A percentile compares a stretch with the other conserved stretches of the same genome.
phyloP scores from a whole-genome alignment of 2,329 filamentous ascomycete genomes.

The Tolypocladium sp. region DNA sequence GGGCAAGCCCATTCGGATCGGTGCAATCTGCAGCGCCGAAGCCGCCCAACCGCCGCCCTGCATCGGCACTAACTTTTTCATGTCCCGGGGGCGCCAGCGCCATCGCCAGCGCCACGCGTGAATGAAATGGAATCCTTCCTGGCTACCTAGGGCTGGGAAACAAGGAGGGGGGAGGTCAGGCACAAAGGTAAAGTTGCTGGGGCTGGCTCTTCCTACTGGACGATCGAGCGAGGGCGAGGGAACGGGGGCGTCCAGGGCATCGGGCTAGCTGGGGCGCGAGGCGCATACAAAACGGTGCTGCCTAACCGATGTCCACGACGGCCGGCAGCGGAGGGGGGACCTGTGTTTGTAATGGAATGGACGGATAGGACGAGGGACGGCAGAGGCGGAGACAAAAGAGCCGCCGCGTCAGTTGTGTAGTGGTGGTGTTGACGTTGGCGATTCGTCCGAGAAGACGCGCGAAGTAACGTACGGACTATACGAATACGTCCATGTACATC shows the following conservation, averaged over 20 bases:
- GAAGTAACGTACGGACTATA: no score
- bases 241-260: background rate
- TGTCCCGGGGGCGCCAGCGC: background rate
- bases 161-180: background rate
- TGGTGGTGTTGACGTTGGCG: background rate
- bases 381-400: background rate
- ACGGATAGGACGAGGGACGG: background rate
- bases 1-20: background rate
- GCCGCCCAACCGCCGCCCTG: background rate
- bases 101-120: background rate
- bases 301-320: background rate
- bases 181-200: background rate
- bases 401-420: background rate
- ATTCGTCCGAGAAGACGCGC: no score
- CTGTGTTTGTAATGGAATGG: background rate
- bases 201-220: background rate
- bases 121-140: background rate
- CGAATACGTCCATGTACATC: no score
- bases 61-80: background rate
- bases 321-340: background rate
- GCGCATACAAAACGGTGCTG: background rate
- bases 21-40: background rate
- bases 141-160: background rate
- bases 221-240: background rate
- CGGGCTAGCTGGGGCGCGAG: background rate